Conservation (phyloP, 805 yeast genomes). For the Wickerhamomyces bisporus region DNA sequence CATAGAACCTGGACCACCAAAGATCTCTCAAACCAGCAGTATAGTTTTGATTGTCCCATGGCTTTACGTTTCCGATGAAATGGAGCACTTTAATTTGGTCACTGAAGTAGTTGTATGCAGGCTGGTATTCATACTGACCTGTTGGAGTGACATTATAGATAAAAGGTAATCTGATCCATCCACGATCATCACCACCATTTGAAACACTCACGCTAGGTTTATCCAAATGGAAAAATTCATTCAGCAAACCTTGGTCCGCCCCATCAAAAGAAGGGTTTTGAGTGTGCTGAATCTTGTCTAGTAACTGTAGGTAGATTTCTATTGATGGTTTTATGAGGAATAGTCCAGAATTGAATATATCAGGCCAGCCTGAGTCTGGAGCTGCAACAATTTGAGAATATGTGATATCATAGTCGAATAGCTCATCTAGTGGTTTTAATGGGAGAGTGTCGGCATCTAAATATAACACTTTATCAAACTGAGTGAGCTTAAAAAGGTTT, state of each 20-base stretch:
- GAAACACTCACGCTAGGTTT: not conserved
- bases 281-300: slow-evolving; percentile 21
- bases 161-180: slow-evolving; percentile 76
- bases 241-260: slow-evolving; percentile 83
- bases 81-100: slow-evolving; percentile 47
- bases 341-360: slow-evolving; percentile 76
- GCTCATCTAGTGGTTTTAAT: slow-evolving; percentile 22
- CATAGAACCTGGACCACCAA: slow-evolving; percentile 22
- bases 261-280: slow-evolving; percentile 62
- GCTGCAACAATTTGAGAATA: slow-evolving; percentile 35
- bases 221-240: slow-evolving; percentile 49
- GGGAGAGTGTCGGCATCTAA: slow-evolving; percentile 65
- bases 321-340: slow-evolving; percentile 51
- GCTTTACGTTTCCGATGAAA: slow-evolving; percentile 61
- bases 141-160: slow-evolving; percentile 76
- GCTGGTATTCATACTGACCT: slow-evolving; percentile 64
- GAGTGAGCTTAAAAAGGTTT: slow-evolving; percentile 40
- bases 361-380: slow-evolving; percentile 88
- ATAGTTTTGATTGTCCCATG: slow-evolving; percentile 36
- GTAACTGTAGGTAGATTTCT: slow-evolving; percentile 36
- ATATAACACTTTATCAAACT: slow-evolving; percentile 45
- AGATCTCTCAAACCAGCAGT: slow-evolving; percentile 12
- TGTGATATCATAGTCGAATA: slow-evolving; percentile 17
- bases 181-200: slow-evolving; percentile 1
- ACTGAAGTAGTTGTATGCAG: slow-evolving; percentile 56